Conservation (phyloP, 169 alveolate species). For the Plasmodium inui region DNA sequence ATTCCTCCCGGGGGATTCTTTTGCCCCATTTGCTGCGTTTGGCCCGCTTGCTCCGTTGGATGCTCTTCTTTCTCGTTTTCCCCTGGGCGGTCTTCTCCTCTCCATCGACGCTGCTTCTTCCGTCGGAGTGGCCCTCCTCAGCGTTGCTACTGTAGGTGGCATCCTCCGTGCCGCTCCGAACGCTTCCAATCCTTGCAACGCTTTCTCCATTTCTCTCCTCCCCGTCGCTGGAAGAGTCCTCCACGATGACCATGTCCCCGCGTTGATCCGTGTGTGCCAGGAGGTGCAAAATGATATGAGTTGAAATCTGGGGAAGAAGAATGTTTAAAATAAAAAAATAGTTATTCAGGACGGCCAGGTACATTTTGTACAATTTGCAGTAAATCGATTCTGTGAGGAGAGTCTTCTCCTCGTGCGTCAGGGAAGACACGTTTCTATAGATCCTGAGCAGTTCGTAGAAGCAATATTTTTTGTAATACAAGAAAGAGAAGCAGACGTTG, state of each 20-base stretch:
- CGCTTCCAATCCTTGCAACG: background rate
- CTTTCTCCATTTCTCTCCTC: background rate
- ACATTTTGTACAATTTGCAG: slow-evolving; percentile 45
- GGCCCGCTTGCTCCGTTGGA: no score
- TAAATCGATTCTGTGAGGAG: slow-evolving; percentile 54
- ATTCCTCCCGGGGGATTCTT: slow-evolving; percentile 26
- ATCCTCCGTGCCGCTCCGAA: background rate
- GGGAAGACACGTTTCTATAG: slow-evolving; percentile 9
- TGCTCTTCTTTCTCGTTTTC: background rate
- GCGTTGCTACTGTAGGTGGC: background rate
- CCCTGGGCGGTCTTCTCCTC: background rate
- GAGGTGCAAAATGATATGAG: slow-evolving; percentile 31
- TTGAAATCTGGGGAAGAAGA: slow-evolving; percentile 60
- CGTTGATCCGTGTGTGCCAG: slow-evolving; percentile 29
- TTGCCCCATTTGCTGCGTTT: no score
- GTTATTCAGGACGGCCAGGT: slow-evolving; percentile 31
- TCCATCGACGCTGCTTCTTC: background rate
- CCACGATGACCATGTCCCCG: background rate
- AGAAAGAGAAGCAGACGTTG: slow-evolving; percentile 68
- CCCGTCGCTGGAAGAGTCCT: background rate
- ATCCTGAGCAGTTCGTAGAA: slow-evolving; percentile 65
- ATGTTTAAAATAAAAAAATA: slow-evolving; percentile 57
- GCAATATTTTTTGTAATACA: slow-evolving; percentile 69
- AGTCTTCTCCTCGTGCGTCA: slow-evolving; percentile 34
- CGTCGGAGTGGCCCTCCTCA: no score